These are phyloP conservation scores for Alternaria brassicicola DNA, from an alignment of 2,329 filamentous ascomycete species.

Conservation along the genomic window DNA sequence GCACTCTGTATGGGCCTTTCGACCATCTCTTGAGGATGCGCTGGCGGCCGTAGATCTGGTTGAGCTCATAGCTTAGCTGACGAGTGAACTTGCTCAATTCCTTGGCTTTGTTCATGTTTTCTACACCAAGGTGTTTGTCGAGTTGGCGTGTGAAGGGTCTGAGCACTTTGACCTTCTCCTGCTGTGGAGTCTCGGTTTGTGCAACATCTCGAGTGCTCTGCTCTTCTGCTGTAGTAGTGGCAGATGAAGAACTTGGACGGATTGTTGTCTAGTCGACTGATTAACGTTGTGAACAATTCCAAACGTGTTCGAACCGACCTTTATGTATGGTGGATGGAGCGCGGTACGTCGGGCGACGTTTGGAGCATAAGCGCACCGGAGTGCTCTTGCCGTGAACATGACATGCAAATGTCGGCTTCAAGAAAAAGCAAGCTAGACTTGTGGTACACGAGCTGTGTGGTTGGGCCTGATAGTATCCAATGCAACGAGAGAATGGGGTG, in stretches of 20 bases:
- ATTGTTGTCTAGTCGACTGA: background rate
- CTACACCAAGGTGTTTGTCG: background rate
- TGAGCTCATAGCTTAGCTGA: background rate
- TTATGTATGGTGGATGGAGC: background rate
- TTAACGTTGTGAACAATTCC: background rate
- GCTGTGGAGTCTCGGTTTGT: background rate
- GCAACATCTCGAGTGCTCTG: background rate
- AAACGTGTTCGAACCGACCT: background rate
- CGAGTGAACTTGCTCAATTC: background rate
- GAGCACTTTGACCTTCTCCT: background rate
- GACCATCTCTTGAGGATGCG: background rate
- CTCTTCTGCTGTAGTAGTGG: background rate
- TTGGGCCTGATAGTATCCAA: background rate
- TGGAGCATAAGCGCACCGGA: background rate
- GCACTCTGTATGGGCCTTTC: constrained; percentile 2
- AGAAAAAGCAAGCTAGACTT: background rate
- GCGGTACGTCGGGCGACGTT: background rate
- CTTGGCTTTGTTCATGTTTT: background rate
- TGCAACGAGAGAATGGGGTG: background rate
- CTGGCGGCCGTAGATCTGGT: background rate
- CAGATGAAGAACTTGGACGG: background rate
- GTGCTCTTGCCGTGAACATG: constrained; percentile 6
- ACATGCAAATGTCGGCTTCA: background rate
- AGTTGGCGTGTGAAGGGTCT: background rate
- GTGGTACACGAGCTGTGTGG: background rate